phyloP scores from a whole-genome alignment of 352 stramenopile species.

The Pythium biforme region DNA sequence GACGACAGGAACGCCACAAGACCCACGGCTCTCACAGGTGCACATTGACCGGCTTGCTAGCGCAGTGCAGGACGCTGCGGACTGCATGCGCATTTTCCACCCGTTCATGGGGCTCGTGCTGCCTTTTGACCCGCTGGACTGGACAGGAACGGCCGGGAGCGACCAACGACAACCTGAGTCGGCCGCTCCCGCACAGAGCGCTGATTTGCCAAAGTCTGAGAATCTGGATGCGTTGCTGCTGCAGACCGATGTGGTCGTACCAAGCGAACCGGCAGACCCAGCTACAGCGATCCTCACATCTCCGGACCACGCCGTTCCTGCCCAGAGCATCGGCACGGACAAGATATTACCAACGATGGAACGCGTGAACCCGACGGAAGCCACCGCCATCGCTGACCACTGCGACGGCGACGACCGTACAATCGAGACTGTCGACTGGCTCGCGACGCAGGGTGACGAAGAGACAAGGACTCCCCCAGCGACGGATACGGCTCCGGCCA shows the following conservation, averaged over 20 bases:
- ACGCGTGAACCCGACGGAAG: too few species aligned
- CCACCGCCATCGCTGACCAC: too few species aligned
- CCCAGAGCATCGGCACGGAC: too few species aligned
- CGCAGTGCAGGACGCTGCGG: neutral
- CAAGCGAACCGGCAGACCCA: too few species aligned
- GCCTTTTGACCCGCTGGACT: slow-evolving; percentile 27
- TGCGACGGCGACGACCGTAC: too few species aligned
- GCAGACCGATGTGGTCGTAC: neutral
- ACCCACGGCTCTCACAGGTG: neutral
- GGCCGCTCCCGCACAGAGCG: neutral
- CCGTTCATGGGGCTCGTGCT: slow-evolving; percentile 21
- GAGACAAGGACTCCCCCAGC: too few species aligned
- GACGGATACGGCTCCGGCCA: too few species aligned
- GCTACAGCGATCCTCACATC: too few species aligned
- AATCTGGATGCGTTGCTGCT: neutral
- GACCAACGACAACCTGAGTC: neutral
- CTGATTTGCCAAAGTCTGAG: neutral
- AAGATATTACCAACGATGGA: too few species aligned
- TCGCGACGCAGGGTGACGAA: neutral
- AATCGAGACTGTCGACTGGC: neutral
- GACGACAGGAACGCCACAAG: neutral
- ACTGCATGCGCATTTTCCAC: slow-evolving; percentile 18
- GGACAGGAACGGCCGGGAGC: slow-evolving; percentile 4
- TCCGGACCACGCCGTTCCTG: too few species aligned
- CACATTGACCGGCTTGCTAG: slow-evolving; percentile 18